Percentiles rank a stretch among this genome's conserved stretches.
phyloP scores from a whole-genome alignment of 352 stramenopile genomes.

The Phytopythium mirpurense region DNA sequence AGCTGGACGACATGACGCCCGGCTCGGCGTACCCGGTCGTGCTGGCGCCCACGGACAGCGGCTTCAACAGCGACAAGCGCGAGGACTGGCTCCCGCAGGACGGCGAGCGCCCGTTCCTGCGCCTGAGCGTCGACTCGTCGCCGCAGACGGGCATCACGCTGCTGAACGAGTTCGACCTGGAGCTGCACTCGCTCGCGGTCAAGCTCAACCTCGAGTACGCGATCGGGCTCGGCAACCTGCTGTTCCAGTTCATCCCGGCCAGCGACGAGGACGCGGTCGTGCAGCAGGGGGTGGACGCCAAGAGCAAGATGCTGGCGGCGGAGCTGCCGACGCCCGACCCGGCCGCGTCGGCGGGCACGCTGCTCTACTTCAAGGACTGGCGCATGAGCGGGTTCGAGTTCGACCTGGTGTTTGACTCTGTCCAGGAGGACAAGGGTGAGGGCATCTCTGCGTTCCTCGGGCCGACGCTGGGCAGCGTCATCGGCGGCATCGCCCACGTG shows the following conservation, averaged over 20 bases:
- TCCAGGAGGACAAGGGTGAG: slow-evolving; percentile 71
- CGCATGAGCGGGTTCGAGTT: slow-evolving; percentile 64
- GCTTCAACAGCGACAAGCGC: slow-evolving; percentile 84
- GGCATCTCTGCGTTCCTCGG: slow-evolving; percentile 77
- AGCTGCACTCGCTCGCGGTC: slow-evolving; percentile 60
- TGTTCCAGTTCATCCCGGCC: slow-evolving; percentile 68
- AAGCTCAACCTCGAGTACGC: slow-evolving; percentile 84
- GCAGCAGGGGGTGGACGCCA: slow-evolving; percentile 58
- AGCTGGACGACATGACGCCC: slow-evolving; percentile 84
- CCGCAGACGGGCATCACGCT: slow-evolving; percentile 65
- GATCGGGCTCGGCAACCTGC: slow-evolving; percentile 56
- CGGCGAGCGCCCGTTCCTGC: slow-evolving; percentile 71
- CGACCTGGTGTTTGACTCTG: slow-evolving; percentile 81
- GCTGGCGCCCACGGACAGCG: slow-evolving; percentile 72
- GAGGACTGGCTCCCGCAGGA: slow-evolving; percentile 80
- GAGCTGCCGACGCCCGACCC: slow-evolving; percentile 51
- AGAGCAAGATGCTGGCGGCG: slow-evolving; percentile 45
- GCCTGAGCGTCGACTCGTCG: slow-evolving; percentile 54
- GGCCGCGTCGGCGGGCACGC: slow-evolving; percentile 34
- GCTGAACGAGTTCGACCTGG: slow-evolving; percentile 74
- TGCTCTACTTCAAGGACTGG: slow-evolving; percentile 86
- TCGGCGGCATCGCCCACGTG: slow-evolving; percentile 84
- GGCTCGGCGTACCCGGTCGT: slow-evolving; percentile 70
- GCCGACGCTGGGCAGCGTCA: slow-evolving; percentile 78
- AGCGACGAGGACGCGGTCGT: slow-evolving; percentile 62